Evolutionary conservation across 2,329 filamentous ascomycete genomes (phyloP).

Genomic region (Raffaelea albimanens): DNA sequence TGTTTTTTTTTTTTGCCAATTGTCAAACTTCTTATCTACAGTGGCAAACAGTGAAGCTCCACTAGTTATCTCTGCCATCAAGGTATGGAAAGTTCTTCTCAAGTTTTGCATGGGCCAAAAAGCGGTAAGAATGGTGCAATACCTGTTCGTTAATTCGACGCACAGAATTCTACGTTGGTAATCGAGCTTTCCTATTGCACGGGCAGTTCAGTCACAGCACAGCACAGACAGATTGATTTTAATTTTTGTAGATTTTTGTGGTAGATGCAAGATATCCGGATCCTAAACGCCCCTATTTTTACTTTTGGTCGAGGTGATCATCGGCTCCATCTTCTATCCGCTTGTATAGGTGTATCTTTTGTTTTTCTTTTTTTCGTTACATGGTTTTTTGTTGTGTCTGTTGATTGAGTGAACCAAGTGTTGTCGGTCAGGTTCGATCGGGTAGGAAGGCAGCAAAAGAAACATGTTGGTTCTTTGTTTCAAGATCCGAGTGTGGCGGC

Average conservation of each 20-base stretch:
- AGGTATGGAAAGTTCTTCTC: too few relatives aligned
- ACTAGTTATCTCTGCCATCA: too few relatives aligned
- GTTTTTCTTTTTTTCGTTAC: not conserved
- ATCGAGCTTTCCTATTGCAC: too few relatives aligned
- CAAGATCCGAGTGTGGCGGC: too few relatives aligned
- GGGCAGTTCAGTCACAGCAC: too few relatives aligned
- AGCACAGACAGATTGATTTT: too few relatives aligned
- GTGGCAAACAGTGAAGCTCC: too few relatives aligned
- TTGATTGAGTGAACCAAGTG: conserved; percentile 7
- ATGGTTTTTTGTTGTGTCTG: not conserved
- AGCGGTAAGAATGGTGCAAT: not conserved
- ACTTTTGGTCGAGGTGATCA: conserved; percentile 31
- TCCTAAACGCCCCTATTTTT: conserved; percentile 54
- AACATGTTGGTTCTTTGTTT: conserved; percentile 25
- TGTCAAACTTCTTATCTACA: too few relatives aligned
- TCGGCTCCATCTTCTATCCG: conserved; percentile 65
- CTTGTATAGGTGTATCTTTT: conserved; percentile 23
- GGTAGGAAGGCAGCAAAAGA: conserved; percentile 15
- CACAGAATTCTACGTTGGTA: too few relatives aligned
- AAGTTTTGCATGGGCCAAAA: not conserved
- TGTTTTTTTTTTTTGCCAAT: too few relatives aligned
- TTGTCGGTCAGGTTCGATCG: conserved; percentile 15
- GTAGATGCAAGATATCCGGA: conserved; percentile 77
- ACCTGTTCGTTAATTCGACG: too few relatives aligned
- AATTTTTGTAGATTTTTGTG: conserved; percentile 14